Base-by-base conservation (phyloP, 306 rosid species). In the Carpinus viminea region DNA sequence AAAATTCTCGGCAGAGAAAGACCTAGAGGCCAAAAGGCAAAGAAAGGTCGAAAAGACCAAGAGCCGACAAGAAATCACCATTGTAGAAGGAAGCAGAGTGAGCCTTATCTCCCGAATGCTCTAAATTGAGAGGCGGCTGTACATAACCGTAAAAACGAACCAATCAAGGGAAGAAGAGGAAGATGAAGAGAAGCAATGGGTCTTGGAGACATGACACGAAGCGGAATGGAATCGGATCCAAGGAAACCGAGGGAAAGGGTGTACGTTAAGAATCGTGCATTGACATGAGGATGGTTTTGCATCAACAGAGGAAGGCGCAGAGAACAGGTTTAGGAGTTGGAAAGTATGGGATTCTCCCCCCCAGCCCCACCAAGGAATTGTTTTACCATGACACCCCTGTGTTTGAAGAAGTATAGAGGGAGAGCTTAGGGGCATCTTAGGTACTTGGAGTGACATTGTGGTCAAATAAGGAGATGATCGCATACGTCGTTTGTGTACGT, bases 231-330 rank as follows among this genome's bases (percentile, higher is more conserved):
- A 85, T 74, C 90, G 87, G 94, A 93, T 89, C 92, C 77, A 72
- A 80, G 82, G 66, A 80, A 86, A 75, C 64, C 87, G 60, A 43
- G 20, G 76, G 74, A 72, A 85, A 1, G 62, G 86, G 85, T 77
- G 76, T 38, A 92, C 90, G 97, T 88, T 83, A 88, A 83, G 98
- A 85, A 86, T 89, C 83, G 70, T 78, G 66, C 24, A 68, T 34
- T 31, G 52, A 13, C 83, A 41, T 31, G 46, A 53, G 70, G 7
- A 4, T 9, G 74, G 65, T 8, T 61, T 61, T 61, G 43, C 38
- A 28, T 61, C 68, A 12, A 64, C 45, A 64, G 46, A 60, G 5
- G 8, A 61, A 74, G 75, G 43, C 46, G 56, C 31, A 18, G 45
- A 26, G 70, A 2, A 53, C 45, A 10, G 47, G 48, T 7, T 38